A percentile compares a stretch with the other conserved stretches of the same genome.
Conservation (phyloP, 2,329 filamentous ascomycete species). For the Arthrobotrys iridis region DNA sequence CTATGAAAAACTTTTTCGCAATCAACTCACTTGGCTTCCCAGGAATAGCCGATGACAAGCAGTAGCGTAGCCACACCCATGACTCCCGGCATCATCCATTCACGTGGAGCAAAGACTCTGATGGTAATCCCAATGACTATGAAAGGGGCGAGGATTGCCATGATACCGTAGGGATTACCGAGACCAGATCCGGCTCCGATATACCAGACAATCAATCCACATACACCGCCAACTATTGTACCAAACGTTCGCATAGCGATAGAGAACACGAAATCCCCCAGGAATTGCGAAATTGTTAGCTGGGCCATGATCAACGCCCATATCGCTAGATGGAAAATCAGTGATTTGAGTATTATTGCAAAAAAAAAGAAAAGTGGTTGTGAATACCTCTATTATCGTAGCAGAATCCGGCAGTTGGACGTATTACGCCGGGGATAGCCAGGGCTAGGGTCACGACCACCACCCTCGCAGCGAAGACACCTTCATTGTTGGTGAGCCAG, state of each 20-base stretch:
- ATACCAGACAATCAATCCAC: conserved; percentile 67
- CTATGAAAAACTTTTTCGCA: not conserved
- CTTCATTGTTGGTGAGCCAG: conserved; percentile 64
- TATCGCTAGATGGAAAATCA: conserved; percentile 56
- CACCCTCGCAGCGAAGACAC: conserved; percentile 65
- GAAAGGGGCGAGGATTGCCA: conserved; percentile 61
- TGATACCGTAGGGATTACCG: conserved; percentile 67
- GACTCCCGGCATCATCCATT: conserved; percentile 60
- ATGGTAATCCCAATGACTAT: conserved; percentile 60
- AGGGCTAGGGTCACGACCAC: conserved; percentile 65
- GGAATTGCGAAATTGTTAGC: conserved; percentile 65
- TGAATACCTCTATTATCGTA: conserved; percentile 65
- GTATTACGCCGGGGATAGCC: conserved; percentile 63
- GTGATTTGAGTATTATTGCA: not conserved
- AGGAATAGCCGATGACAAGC: conserved; percentile 57
- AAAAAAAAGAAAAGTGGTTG: not conserved
- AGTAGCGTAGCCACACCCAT: conserved; percentile 62
- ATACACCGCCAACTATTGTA: conserved; percentile 64
- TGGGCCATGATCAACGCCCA: conserved; percentile 68
- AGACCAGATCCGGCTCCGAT: conserved; percentile 65
- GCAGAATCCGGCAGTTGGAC: conserved; percentile 65
- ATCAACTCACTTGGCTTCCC: conserved; percentile 30
- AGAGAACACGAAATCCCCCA: conserved; percentile 66
- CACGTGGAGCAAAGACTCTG: conserved; percentile 60
- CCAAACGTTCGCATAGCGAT: conserved; percentile 63